Evolutionary conservation across 225 moss, liverwort and hornwort genomes (phyloP).

Genomic region (Climacium dendroides): DNA sequence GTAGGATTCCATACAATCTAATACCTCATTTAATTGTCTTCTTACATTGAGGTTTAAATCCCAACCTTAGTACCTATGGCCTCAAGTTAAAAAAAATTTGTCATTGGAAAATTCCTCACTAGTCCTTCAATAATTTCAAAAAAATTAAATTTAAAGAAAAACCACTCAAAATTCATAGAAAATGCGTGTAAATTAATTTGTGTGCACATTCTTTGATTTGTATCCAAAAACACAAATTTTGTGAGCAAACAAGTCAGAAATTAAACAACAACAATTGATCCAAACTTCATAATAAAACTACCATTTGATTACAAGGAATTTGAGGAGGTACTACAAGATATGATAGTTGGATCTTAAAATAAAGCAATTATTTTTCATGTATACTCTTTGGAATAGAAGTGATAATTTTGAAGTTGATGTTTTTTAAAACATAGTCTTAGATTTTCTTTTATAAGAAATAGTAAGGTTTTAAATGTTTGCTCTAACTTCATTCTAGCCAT

Average conservation of each 20-base stretch:
- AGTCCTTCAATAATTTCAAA: neutral
- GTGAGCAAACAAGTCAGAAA: neutral
- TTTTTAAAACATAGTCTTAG: neutral
- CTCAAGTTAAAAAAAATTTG: too few species aligned
- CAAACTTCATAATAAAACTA: neutral
- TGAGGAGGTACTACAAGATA: accelerated
- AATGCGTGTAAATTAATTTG: neutral
- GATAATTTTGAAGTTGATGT: accelerated
- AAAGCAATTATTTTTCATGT: neutral
- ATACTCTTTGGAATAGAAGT: neutral
- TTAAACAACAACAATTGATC: neutral
- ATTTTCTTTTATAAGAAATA: neutral
- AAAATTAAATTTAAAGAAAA: neutral
- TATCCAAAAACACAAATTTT: neutral
- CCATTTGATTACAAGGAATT: neutral
- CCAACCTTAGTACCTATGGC: neutral
- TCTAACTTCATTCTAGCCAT: neutral
- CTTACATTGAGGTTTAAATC: neutral
- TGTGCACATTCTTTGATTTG: neutral
- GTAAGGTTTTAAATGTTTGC: neutral
- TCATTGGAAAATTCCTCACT: too few species aligned
- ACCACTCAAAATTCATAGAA: neutral
- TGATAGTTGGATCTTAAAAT: neutral
- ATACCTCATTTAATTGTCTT: neutral
- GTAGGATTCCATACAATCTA: too few species aligned